Evolutionary conservation across 179 eudicot genomes (phyloP), one percentile per base, ranked within the genome.

Genomic region (Spergularia azorica): DNA sequence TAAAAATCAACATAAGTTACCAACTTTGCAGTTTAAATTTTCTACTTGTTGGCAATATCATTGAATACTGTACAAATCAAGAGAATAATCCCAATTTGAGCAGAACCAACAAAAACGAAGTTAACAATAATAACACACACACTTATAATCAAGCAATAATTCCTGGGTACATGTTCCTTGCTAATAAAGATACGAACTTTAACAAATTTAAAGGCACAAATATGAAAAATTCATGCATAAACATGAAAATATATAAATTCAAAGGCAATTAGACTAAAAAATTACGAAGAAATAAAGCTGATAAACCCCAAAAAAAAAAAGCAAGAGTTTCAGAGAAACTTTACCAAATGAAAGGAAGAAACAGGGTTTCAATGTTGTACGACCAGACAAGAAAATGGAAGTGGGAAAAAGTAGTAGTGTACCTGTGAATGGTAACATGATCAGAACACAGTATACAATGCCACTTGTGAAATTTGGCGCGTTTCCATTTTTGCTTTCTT

Each of bases 381-480:
- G 9, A 54, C 36, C 52, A n/a, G 54, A 63, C 17, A 55, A 66
- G 48, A 20, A n/a, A 14, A 6, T 14, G n/a, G 54, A 55, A 17
- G 17, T 55, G 26, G 8, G 9, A 17, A 11, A 2, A 5, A 11
- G n/a, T n/a, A n/a, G n/a, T n/a, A n/a, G n/a, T n/a, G n/a, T n/a
- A n/a, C n/a, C n/a, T n/a, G n/a, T n/a, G n/a, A n/a, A n/a, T n/a
- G n/a, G 11, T 10, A 54, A 10, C 57, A 54, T 11, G 16, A 54
- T 54, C 57, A 10, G 57, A 43, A 43, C 48, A 43, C 8, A 43
- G 48, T 43, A 43, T 3, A 65, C n/a, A n/a, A 8, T 65, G 50
- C 51, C 18, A 21, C 70, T 38, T 65, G 48, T 65, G 70, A 65
- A 65, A 5, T 12, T 65, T 65, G 70, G 70, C 70, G 50, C 18